Evolutionary conservation across 108 stramenopile genomes (phyloP).

Genomic region (Cylindrotheca closterium): DNA sequence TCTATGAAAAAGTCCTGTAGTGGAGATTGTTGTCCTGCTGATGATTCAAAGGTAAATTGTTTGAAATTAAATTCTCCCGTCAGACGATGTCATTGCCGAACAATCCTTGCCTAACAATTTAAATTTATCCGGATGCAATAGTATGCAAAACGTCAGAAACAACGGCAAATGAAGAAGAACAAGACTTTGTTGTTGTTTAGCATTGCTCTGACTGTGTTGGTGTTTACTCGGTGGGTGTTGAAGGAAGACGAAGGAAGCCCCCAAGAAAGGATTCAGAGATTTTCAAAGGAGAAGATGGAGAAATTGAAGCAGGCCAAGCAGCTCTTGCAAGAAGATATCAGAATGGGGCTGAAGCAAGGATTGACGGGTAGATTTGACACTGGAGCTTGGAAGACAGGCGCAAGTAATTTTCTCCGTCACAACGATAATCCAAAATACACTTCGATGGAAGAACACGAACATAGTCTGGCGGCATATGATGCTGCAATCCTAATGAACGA

Average conservation of each 20-base stretch:
- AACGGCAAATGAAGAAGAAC: not conserved
- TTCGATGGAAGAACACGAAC: constrained; percentile 2
- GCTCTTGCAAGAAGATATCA: constrained; percentile 34
- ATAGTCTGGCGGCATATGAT: constrained; percentile 13
- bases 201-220: constrained; percentile 3
- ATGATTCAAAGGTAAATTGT: too few species aligned
- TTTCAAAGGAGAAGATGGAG: not conserved
- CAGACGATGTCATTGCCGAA: too few species aligned
- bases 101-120: too few species aligned
- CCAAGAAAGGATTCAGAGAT: not conserved
- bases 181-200: constrained; percentile 5
- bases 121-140: constrained; percentile 4
- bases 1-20: too few species aligned
- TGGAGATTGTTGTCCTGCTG: too few species aligned
- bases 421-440: too few species aligned
- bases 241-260: not conserved
- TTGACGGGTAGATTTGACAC: not conserved
- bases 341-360: constrained; percentile 39
- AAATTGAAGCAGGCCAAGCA: constrained; percentile 24
- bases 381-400: not conserved
- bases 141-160: constrained; percentile 13
- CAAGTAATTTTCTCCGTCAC: too few species aligned
- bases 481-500: constrained; percentile 15
- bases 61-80: too few species aligned
- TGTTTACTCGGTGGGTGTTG: not conserved